phyloP scores from a whole-genome alignment of 306 rosid genomes.

The Arachis hypogaea region DNA sequence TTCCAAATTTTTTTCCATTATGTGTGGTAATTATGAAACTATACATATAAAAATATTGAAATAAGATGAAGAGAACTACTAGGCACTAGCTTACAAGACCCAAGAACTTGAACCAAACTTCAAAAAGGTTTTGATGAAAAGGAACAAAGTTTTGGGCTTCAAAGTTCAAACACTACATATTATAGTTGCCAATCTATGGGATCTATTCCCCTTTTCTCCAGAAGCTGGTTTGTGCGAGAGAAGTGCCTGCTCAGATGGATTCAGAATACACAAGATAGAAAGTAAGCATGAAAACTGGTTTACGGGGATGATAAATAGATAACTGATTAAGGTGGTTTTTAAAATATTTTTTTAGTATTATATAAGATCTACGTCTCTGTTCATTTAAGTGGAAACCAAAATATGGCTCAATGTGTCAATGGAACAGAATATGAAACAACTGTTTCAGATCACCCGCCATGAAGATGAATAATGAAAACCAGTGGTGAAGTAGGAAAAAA shows the following conservation, averaged over 20 bases:
- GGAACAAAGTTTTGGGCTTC: not conserved
- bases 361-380: conserved; percentile 22
- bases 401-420: not conserved
- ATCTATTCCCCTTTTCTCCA: conserved; percentile 61
- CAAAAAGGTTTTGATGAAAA: not conserved
- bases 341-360: not conserved
- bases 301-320: conserved; percentile 3
- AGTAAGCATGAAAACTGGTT: conserved; percentile 3
- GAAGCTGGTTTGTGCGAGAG: conserved; percentile 79
- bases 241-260: conserved; percentile 71
- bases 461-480: conserved; percentile 3
- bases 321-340: not conserved
- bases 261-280: conserved; percentile 8
- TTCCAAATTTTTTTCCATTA: no score
- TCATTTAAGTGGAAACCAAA: not conserved
- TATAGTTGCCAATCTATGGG: conserved; percentile 91
- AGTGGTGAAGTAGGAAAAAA: not conserved
- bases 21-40: no score
- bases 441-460: conserved; percentile 8
- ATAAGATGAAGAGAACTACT: no score
- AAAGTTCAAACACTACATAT: conserved; percentile 6
- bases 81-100: not conserved
- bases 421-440: conserved; percentile 23
- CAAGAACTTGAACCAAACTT: conserved; percentile 18
- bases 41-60: no score